Percentiles rank a stretch among this genome's conserved stretches.
Evolutionary conservation across 495 filamentous ascomycete genomes (phyloP).

Genomic region (Cenococcum geophilum): DNA sequence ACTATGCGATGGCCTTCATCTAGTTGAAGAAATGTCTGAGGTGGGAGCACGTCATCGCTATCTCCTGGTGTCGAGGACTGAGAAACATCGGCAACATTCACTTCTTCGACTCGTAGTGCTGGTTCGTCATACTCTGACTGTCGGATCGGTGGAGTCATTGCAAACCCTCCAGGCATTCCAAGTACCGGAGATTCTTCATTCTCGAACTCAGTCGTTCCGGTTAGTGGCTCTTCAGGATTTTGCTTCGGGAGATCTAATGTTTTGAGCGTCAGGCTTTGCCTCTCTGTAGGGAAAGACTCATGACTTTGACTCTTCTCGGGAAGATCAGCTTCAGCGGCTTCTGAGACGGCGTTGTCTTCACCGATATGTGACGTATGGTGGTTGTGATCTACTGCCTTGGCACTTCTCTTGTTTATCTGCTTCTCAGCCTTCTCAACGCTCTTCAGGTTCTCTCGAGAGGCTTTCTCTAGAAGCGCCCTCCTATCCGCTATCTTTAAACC

Average conservation of each 20-base stretch:
- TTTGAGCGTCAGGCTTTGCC: slow-evolving; percentile 10
- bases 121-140: slow-evolving; percentile 54
- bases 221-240: slow-evolving; percentile 22
- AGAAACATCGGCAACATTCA: slow-evolving; percentile 30
- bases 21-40: slow-evolving; percentile 31
- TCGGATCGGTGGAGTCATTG: slow-evolving; percentile 40
- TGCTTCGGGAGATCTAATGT: slow-evolving; percentile 15
- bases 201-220: slow-evolving; percentile 34
- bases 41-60: slow-evolving; percentile 3
- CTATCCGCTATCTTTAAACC: slow-evolving; percentile 2
- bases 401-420: not conserved
- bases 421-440: not conserved
- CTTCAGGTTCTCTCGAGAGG: not conserved
- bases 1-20: slow-evolving; percentile 36
- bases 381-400: not conserved
- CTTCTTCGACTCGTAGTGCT: not conserved
- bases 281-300: not conserved
- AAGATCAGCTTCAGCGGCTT: not conserved
- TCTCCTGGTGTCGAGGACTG: slow-evolving; percentile 31
- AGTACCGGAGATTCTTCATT: slow-evolving; percentile 52
- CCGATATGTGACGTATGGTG: not conserved
- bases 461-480: not conserved
- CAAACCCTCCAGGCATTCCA: slow-evolving; percentile 57
- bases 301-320: not conserved
- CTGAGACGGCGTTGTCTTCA: not conserved